Evolutionary conservation across 140 eudicot genomes (phyloP), one percentile per base, ranked within the genome.

Genomic region (Flaveria floridana): DNA sequence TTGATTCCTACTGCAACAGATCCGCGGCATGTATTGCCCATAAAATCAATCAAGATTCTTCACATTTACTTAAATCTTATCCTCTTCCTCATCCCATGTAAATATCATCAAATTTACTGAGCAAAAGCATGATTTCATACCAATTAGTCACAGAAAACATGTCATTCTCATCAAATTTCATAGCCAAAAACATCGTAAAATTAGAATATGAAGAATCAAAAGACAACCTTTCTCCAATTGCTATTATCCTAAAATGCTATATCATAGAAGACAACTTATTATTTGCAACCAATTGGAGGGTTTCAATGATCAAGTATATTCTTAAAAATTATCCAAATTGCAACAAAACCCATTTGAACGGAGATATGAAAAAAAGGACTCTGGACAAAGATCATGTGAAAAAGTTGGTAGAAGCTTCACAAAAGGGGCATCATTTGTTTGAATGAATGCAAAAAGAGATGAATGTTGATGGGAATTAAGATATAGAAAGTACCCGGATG

Each of bases 11-110:
- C 78, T 69, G 86, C 89, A 15, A 84, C 77, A 82, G 90, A 89
- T 82, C 96, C 96, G 46, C 86, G 90, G 89, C 96, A 89, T 85
- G 97, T 92, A 66, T 92, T 87, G 95, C 95, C 97, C 96, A 92
- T 87, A 81, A 89, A 80, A 88, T 84, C 89, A 81, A 80, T 82
- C 81, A 73, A 59, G 79, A 66, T 59, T 65, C 78, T 80, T 28
- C 74, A 28, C 30, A 44, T 34, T 28, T 48, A 14, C 69, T 63
- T 63, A 21, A 44, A 65, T 71, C 70, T 67, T 10, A 79, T 47
- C 72, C 37, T 74, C 72, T 79, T 81, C 65, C 46, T 67, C 75
- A 81, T 76, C 79, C 78, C 76, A 39, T 65, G 20, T 42, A 44
- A 61, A 13, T 42, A 8, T 41, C 55, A 58, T 42, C 53, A 59